Evolutionary conservation across 176 grass and related monocot genomes (phyloP).

Genomic region (Juncus inflexus): DNA sequence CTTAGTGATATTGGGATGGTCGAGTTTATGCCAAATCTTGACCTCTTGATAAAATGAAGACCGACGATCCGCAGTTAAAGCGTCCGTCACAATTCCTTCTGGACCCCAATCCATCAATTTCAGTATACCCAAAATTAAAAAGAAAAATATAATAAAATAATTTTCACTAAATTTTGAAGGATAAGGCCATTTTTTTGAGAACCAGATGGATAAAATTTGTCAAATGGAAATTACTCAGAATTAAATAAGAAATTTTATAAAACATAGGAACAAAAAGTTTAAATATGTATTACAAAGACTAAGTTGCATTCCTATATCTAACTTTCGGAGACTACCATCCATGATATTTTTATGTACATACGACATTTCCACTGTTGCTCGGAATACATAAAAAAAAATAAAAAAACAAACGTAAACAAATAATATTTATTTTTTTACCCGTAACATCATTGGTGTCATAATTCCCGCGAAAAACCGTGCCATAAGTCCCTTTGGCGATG

Average conservation of each 20-base stretch:
- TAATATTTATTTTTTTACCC: constrained; percentile 23
- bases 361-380: not conserved
- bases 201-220: not conserved
- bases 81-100: constrained; percentile 37
- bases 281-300: too few relatives aligned
- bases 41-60: constrained; percentile 86
- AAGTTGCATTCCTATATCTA: not conserved
- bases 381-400: not conserved
- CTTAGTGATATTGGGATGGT: constrained; percentile 81
- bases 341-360: too few relatives aligned
- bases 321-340: too few relatives aligned
- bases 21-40: constrained; percentile 73
- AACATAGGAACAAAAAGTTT: not conserved
- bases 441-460: constrained; percentile 75
- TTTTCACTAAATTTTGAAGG: not conserved
- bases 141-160: not conserved
- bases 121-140: constrained; percentile 41
- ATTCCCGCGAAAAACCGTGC: constrained; percentile 73
- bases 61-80: constrained; percentile 38
- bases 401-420: not conserved
- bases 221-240: too few relatives aligned
- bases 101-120: constrained; percentile 75
- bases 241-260: too few relatives aligned
- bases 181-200: not conserved
- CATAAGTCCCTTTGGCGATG: constrained; percentile 77